phyloP scores from a whole-genome alignment of 306 rosid genomes.

The Elaeagnus macrophylla region DNA sequence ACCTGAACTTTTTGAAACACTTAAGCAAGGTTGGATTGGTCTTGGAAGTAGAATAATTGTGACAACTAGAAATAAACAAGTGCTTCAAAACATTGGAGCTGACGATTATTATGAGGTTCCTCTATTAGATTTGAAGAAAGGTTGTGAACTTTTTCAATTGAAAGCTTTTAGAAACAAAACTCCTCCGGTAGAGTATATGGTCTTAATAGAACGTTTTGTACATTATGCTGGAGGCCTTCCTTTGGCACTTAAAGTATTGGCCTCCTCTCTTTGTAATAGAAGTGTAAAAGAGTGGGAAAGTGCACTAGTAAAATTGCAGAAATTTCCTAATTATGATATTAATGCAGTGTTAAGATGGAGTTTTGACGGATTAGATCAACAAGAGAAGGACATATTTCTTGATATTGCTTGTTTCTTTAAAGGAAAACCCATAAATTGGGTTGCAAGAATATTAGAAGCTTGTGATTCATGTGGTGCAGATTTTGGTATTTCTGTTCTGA shows the following conservation, averaged over 20 bases:
- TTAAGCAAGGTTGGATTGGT: too few relatives aligned
- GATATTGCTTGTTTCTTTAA: slow-evolving; percentile 36
- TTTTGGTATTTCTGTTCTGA: slow-evolving; percentile 28
- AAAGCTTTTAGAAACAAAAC: too few relatives aligned
- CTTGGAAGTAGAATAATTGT: too few relatives aligned
- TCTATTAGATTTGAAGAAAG: neutral
- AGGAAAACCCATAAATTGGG: slow-evolving; percentile 13
- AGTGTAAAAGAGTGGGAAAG: neutral
- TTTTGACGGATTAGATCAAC: too few relatives aligned
- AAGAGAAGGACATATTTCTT: too few relatives aligned
- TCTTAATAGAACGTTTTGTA: too few relatives aligned
- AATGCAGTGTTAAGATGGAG: too few relatives aligned
- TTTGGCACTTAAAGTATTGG: neutral
- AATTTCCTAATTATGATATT: too few relatives aligned
- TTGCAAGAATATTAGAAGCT: slow-evolving; percentile 2
- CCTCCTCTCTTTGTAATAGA: neutral
- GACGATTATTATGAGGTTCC: slow-evolving; percentile 7
- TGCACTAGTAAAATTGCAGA: neutral
- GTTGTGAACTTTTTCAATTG: slow-evolving; percentile 3
- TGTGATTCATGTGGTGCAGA: slow-evolving; percentile 3
- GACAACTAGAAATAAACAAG: too few relatives aligned
- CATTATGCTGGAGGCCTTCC: too few relatives aligned
- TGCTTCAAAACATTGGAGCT: neutral
- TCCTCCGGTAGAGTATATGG: too few relatives aligned
- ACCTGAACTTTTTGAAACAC: too few relatives aligned